Percentiles rank a stretch among this genome's conserved stretches.
phyloP scores from a whole-genome alignment of 2,329 filamentous ascomycete species.

The Achaetomium macrosporum region DNA sequence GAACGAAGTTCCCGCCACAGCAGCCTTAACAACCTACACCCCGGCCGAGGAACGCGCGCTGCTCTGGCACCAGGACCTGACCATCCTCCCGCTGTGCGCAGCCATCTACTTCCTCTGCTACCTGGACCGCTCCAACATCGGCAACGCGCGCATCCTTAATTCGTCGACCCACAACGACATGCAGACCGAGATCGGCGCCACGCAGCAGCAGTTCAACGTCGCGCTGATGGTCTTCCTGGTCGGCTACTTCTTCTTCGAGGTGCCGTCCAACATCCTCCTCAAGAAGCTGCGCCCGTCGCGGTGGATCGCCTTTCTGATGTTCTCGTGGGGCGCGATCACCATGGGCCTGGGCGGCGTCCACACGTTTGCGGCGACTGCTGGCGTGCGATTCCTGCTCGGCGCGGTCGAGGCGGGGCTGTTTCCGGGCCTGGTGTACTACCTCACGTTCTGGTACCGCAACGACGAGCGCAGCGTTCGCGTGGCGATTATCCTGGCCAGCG shows the following conservation, averaged over 20 bases:
- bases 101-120: slow-evolving; percentile 62
- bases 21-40: slow-evolving; percentile 6
- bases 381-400: slow-evolving; percentile 62
- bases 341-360: slow-evolving; percentile 60
- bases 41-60: slow-evolving; percentile 52
- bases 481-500: slow-evolving; percentile 62
- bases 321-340: slow-evolving; percentile 61
- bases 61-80: slow-evolving; percentile 51
- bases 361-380: slow-evolving; percentile 58
- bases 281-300: slow-evolving; percentile 57
- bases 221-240: slow-evolving; percentile 57
- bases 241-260: slow-evolving; percentile 55
- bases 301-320: slow-evolving; percentile 62
- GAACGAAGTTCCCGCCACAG: too few species aligned
- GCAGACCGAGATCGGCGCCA: slow-evolving; percentile 56
- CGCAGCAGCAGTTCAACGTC: slow-evolving; percentile 53
- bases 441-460: slow-evolving; percentile 70
- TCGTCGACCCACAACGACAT: slow-evolving; percentile 54
- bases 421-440: slow-evolving; percentile 48
- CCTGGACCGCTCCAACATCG: slow-evolving; percentile 63
- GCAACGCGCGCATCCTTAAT: slow-evolving; percentile 63
- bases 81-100: slow-evolving; percentile 58
- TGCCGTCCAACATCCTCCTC: slow-evolving; percentile 61
- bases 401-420: slow-evolving; percentile 67
- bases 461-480: slow-evolving; percentile 66